Evolutionary conservation across 495 filamentous ascomycete species (phyloP), one percentile per base, ranked within the genome.

Genomic region (Aspergillus egyptiacus): DNA sequence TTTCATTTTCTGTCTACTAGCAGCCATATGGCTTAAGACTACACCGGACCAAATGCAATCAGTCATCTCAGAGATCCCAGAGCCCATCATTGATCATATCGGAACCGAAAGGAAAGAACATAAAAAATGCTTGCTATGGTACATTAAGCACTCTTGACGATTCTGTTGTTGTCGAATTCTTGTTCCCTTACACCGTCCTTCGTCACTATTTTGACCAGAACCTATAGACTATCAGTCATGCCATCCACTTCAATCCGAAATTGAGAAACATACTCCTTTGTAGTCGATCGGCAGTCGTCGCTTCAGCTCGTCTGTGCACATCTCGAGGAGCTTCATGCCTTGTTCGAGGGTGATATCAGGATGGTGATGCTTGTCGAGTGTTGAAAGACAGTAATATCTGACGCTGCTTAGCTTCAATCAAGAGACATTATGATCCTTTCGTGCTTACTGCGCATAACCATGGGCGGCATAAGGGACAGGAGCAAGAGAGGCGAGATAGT

Each of bases 281-380:
- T 96, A 98, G 68, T 98, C 93, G 68, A 97, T 86, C 51, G 93
- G 93, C 76, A 97, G 78, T 70, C 90, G 75, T 60, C 94, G 81
- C 80, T 96, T 94, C 61, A 96, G 76, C 77, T 98, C 93, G 64
- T 97, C 90, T 56, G 87, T 89, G 69, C 93, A 98, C 84, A 96
- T 86, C 56, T 77, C 79, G 54, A 98, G 74, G 35, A 98, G 79
- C 73, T 95, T 88, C 64, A 94, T 74, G 36, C 93, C 93, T 68
- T 91, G 79, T 39, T 89, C 90, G 18, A 91, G 78, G 44, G 75
- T 70, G 66, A 97, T 96, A 63, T 96, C 81, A 28, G 93, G 91
- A 54, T 97, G 86, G 63, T 98, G 93, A 58, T 97, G 93, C 71
- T 98, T 98, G 72, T 98, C 93, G 15, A 98, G 80, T 52, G 95